These are phyloP conservation scores for Cercospora beticola DNA, from an alignment of 2,329 filamentous ascomycete genomes.

Conservation along the genomic window DNA sequence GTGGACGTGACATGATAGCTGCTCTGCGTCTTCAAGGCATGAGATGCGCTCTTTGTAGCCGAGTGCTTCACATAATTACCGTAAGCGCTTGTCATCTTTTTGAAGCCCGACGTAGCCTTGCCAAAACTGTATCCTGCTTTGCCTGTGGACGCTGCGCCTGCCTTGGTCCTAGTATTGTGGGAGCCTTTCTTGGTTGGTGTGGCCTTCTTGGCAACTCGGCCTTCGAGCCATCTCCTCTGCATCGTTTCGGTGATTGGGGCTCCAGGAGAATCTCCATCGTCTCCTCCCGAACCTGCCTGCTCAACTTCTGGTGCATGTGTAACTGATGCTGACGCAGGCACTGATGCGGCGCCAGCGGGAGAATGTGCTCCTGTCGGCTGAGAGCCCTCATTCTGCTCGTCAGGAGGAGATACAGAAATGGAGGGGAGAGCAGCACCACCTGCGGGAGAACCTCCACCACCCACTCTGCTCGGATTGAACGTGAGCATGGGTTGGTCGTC, in stretches of 20 bases:
- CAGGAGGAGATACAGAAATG: neutral
- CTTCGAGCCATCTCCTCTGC: neutral
- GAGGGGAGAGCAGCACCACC: neutral
- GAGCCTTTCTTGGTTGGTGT: neutral
- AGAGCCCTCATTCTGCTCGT: neutral
- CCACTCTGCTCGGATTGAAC: neutral
- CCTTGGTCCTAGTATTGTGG: neutral
- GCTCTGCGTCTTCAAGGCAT: neutral
- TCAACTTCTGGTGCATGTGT: neutral
- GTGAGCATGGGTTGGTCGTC: slow-evolving; percentile 2
- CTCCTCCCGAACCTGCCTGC: neutral
- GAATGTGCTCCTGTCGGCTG: neutral
- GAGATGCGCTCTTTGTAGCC: neutral
- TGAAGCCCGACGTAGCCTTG: neutral
- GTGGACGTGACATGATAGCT: neutral
- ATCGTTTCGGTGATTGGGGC: neutral
- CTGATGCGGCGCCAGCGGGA: neutral
- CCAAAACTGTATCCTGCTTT: neutral
- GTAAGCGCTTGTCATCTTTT: neutral
- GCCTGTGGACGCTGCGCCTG: neutral
- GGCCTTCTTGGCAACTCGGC: neutral
- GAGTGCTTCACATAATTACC: neutral
- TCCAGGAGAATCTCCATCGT: neutral
- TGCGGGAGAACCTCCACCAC: neutral
- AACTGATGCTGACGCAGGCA: neutral